Evolutionary conservation across 495 filamentous ascomycete genomes (phyloP).

Genomic region (Aspergillus conjunctus): DNA sequence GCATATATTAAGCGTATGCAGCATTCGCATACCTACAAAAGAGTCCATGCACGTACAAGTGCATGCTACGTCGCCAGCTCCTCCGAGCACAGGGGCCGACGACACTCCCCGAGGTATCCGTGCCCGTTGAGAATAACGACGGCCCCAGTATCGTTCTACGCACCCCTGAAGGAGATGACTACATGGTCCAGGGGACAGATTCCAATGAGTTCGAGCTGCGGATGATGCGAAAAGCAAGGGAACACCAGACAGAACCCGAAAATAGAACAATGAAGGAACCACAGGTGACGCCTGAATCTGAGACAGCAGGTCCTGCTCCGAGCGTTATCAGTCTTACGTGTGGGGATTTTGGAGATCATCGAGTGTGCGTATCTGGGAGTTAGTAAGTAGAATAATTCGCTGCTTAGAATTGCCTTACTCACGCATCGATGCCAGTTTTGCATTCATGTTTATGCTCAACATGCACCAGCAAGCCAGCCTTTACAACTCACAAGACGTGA

Average conservation of each 20-base stretch:
- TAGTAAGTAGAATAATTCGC: slow-evolving; percentile 14
- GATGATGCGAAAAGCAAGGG: no score
- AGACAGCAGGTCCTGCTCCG: neutral
- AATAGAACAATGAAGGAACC: neutral
- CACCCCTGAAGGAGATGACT: neutral
- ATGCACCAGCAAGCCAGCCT: slow-evolving; percentile 10
- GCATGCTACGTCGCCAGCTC: neutral
- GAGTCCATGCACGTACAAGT: neutral
- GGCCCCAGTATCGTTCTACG: neutral
- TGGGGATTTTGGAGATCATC: slow-evolving; percentile 13
- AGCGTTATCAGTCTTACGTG: slow-evolving; percentile 13
- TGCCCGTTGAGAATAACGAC: no score
- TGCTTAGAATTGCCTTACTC: neutral
- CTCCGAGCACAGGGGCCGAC: neutral
- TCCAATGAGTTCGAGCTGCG: no score
- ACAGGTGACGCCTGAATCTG: neutral
- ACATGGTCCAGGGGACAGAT: no score
- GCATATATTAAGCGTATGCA: slow-evolving; percentile 10
- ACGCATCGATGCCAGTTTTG: slow-evolving; percentile 3
- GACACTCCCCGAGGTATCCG: neutral
- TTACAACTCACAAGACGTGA: neutral
- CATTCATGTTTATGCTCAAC: slow-evolving; percentile 15
- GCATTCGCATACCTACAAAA: neutral
- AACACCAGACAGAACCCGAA: neutral
- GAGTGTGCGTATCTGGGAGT: slow-evolving; percentile 15